Base-by-base conservation (phyloP, 2,329 filamentous ascomycete genomes). In the Xylariaceae sp. region DNA sequence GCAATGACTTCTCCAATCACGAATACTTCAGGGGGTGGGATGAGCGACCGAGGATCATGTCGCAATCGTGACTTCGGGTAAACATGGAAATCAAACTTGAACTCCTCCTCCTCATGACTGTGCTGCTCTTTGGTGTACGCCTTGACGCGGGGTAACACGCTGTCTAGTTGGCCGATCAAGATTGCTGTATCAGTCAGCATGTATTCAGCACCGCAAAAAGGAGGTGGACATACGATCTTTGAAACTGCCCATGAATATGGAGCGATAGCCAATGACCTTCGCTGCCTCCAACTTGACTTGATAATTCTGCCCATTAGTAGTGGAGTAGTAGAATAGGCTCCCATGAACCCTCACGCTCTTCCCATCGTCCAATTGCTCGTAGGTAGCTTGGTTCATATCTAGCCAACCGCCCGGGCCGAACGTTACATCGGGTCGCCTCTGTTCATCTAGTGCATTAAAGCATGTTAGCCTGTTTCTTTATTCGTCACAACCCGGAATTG, bases 261-360 rank as follows among this genome's bases (percentile, higher is more conserved):
- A 68, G 3, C 75, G 69, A 54, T 73, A 75, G 1, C 78, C 78
- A 3, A 69, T 55, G 1, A 72, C 56, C 2, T 60, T 65, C 0
- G 73, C 77, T 0, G 69, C 77, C 58, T 81, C 77, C 0, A 81
- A 63, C 55, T 81, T 81, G 16, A 80, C 59, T 17, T 72, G 71
- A 53, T 80, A 80, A 28, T 7, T 28, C 9, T 64, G 64, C 31
- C 34, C 34, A 13, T 38, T 5, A 3, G 5, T 9, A 38, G 34
- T 46, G 49, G 65, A 60, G 41, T 58, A 66, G 33, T 63, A 57
- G 50, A 77, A 77, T 12, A 60, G 58, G 11, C 71, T 70, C 1
- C 73, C 73, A 1, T 66, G 60, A 0, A 77, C 72, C 14, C 74
- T 68, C 1, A 73, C 69, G 0, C 71, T 73, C 6, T 67, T 61